A percentile compares a stretch with the other conserved stretches of the same genome.
phyloP scores from a whole-genome alignment of 1,284 basidiomycete genomes.

The Pascua sp. region DNA sequence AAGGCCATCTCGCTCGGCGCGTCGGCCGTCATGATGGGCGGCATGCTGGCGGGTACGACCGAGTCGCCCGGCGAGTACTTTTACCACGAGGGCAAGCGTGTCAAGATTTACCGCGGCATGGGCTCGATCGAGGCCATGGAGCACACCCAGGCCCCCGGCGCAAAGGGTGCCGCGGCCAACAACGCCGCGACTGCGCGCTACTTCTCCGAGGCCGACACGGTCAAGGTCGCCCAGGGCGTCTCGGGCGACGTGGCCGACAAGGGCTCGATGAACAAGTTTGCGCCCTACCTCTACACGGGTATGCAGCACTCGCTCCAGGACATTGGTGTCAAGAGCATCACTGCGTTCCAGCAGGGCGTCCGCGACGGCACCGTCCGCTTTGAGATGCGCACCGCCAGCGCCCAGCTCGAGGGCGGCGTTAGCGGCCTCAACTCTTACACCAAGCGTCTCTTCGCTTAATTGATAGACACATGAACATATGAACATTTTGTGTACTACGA shows the following conservation, averaged over 20 bases:
- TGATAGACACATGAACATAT: no score
- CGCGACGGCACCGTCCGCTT: conserved; percentile 71
- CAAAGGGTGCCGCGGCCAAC: conserved; percentile 62
- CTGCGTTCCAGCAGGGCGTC: conserved; percentile 61
- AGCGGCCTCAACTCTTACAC: conserved; percentile 78
- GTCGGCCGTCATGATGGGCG: conserved; percentile 98
- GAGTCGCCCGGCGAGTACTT: conserved; percentile 99
- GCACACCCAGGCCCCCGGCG: conserved; percentile 60
- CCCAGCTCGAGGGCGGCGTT: conserved; percentile 93
- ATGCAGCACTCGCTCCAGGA: conserved; percentile 97
- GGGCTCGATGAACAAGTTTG: conserved; percentile 83
- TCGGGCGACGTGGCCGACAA: conserved; percentile 97
- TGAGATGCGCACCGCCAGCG: conserved; percentile 90
- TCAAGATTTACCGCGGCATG: conserved; percentile 99
- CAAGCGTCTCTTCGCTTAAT: conserved; percentile 60
- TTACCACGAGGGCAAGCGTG: conserved; percentile 96
- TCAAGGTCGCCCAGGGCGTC: conserved; percentile 98
- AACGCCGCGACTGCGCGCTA: conserved; percentile 96
- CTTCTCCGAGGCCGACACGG: conserved; percentile 89
- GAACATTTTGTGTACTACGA: no score
- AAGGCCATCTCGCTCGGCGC: conserved; percentile 94
- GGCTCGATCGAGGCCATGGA: conserved; percentile 96
- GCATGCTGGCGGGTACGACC: conserved; percentile 89
- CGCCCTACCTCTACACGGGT: conserved; percentile 88
- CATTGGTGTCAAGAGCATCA: conserved; percentile 67